Evolutionary conservation across 345 rosid genomes (phyloP).

Genomic region (Tarenaya hassleriana): DNA sequence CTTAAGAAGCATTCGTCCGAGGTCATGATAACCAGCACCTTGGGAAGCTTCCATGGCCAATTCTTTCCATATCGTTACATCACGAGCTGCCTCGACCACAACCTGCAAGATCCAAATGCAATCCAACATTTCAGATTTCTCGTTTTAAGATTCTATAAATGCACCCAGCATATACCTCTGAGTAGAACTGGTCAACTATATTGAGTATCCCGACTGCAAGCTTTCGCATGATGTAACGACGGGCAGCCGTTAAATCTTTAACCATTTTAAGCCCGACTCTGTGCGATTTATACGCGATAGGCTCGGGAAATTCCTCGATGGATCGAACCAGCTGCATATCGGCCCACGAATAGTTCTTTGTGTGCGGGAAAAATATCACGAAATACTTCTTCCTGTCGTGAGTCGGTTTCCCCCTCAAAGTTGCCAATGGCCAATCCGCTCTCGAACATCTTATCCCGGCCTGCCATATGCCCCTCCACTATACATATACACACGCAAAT

Average conservation of each 20-base stretch:
- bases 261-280: constrained; percentile 76
- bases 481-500: constrained; percentile 29
- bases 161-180: constrained; percentile 40
- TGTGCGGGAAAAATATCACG: constrained; percentile 86
- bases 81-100: constrained; percentile 61
- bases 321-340: constrained; percentile 82
- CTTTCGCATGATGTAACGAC: constrained; percentile 77
- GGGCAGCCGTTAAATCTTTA: constrained; percentile 71
- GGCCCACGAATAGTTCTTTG: constrained; percentile 96
- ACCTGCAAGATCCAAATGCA: constrained; percentile 46
- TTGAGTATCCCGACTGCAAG: constrained; percentile 83
- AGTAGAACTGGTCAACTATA: constrained; percentile 77
- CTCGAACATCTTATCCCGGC: constrained; percentile 92
- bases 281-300: constrained; percentile 75
- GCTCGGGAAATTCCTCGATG: constrained; percentile 75
- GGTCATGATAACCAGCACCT: constrained; percentile 68
- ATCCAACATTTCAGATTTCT: neutral
- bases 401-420: constrained; percentile 90
- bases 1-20: constrained; percentile 88
- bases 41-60: constrained; percentile 85
- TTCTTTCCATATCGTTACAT: constrained; percentile 81
- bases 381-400: constrained; percentile 89
- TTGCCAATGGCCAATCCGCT: constrained; percentile 91
- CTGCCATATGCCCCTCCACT: constrained; percentile 99
- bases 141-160: no score